Base-by-base conservation (phyloP, 352 stramenopile genomes). In the Phytopythium mirpurense region DNA sequence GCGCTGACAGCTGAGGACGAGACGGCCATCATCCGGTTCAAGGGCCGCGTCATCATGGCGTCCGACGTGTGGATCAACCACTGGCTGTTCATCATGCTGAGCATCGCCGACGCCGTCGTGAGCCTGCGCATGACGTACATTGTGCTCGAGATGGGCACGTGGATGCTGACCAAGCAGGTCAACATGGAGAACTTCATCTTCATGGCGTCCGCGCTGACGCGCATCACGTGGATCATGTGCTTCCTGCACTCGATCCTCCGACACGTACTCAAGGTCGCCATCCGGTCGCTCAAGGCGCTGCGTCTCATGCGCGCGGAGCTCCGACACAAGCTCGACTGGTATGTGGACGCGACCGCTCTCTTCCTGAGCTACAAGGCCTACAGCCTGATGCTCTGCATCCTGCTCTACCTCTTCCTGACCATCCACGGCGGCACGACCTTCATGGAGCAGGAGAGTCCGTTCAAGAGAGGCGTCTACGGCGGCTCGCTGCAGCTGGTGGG, bases 11-110 rank as follows among this genome's bases (percentile, higher is more conserved):
- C 73, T 2, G 69, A 78, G 5, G 56, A 82, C 26, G 63, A 68
- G 16, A 70, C 60, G 14, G 29, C 60, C 0, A 67, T 83, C 6
- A 76, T 88, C 29, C 62, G 63, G 1, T 84, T 86, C 62, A 80
- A 83, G 27, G 77, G 72, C 24, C 63, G 57, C 27, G 26, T 74
- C 14, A 57, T 88, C 27, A 76, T 84, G 59, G 77, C 70, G 0
- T 85, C 77, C 1, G 72, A 86, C 23, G 55, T 83, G 3, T 86
- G 77, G 77, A 80, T 86, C 54, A 88, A 86, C 53, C 74, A 88
- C 48, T 88, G 77, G 77, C 57, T 86, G 2, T 88, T 81, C 56
- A 84, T 86, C 11, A 35, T 65, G 6, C 36, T 86, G 1, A 86
- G 77, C 48, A 78, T 84, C 19, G 41, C 82, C n/a, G 74, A 88